Evolutionary conservation across 2,329 filamentous ascomycete species (phyloP).

Genomic region (Colletotrichum gigasporum): DNA sequence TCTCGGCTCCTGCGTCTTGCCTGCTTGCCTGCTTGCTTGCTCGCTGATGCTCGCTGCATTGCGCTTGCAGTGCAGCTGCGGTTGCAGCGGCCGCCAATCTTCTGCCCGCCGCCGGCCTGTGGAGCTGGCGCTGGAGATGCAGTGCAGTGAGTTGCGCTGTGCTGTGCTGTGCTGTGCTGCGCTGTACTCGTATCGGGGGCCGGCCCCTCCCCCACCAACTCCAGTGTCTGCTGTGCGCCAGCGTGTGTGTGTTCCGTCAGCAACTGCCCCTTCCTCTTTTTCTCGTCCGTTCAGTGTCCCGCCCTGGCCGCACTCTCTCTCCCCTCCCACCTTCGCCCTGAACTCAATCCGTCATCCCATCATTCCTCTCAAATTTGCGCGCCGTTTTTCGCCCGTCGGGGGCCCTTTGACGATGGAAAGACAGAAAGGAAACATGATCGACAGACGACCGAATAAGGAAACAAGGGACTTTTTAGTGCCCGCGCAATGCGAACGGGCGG

Average conservation of each 20-base stretch:
- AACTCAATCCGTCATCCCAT: neutral
- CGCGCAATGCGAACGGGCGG: slow-evolving; percentile 8
- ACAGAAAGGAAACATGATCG: neutral
- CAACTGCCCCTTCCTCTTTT: neutral
- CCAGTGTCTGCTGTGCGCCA: neutral
- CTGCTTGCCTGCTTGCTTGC: too few relatives aligned
- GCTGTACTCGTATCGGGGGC: neutral
- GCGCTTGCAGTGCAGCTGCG: neutral
- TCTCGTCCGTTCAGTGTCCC: neutral
- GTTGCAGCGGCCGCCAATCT: neutral
- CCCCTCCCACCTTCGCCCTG: neutral
- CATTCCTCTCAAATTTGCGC: neutral
- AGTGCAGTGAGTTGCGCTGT: neutral
- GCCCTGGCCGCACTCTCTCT: neutral
- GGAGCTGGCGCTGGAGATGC: too few relatives aligned
- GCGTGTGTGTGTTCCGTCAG: slow-evolving; percentile 10
- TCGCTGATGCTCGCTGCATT: too few relatives aligned
- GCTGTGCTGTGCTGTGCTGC: neutral
- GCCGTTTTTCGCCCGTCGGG: neutral
- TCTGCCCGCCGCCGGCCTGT: too few relatives aligned
- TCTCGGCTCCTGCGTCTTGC: too few relatives aligned
- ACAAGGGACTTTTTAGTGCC: slow-evolving; percentile 21
- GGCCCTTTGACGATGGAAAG: neutral
- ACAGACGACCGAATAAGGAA: slow-evolving; percentile 23
- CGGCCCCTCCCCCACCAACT: slow-evolving; percentile 1